Base-by-base conservation (phyloP, 768 basidiomycete species). In the Trametes cinnabarina region DNA sequence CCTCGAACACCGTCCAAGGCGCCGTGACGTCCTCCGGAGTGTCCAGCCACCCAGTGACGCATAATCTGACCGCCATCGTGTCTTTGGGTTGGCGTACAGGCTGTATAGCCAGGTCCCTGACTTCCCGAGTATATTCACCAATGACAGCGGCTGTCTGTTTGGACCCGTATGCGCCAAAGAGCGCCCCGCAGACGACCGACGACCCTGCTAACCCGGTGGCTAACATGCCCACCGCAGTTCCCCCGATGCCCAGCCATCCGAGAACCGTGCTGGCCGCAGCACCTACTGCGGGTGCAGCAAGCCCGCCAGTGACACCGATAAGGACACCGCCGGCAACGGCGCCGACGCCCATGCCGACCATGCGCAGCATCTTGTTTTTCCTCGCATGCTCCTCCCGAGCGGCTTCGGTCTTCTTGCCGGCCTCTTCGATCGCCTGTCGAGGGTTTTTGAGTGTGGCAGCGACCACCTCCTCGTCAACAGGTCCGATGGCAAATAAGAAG, bases 121-220 rank as follows among this genome's bases (percentile, higher is more conserved):
- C 76, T 61, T 82, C 82, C 49, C 77, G 65, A 20, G 79, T 82
- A 63, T 82, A 81, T 25, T 78, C 71, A 51, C 73, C 72, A 15
- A 83, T 76, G 76, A 82, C 82, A 10, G 66, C 69, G 1, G 79
- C 79, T 1, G 77, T 78, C 25, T 76, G 74, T 22, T 69, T 73
- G 5, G 82, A 82, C 4, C 82, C 82, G 60, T 84, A 84, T 2
- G 71, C 80, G 2, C 83, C 83, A 65, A 84, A 84, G 1, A 84
- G 68, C 15, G 82, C 76, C n/a, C 81, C 82, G 61, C 82, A 83
- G 0, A 84, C 77, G 17, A 81, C 76, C 12, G 77, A 77, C 1
- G 82, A 83, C 22, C 82, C 75, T 6, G 83, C 83, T 8, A 84
- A 72, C 6, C 80, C 82, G 47, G 72, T 81, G 3, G 80, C 79